Base-by-base conservation (phyloP, 2,329 filamentous ascomycete species). In the Talaromyces sp. region DNA sequence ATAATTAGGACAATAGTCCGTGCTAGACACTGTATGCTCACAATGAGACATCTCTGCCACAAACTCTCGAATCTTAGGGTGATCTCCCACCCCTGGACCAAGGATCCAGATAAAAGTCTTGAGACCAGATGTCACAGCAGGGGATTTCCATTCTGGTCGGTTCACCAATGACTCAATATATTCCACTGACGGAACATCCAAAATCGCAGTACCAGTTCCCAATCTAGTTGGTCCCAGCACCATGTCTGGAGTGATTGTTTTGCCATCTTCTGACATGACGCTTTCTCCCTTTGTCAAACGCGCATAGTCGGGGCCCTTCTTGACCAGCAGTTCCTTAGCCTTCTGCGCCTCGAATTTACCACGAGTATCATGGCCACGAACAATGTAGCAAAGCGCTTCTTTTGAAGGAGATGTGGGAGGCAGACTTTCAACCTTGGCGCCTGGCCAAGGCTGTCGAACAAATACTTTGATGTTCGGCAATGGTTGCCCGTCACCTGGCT, bases 321-420 rank as follows among this genome's bases (percentile, higher is more conserved):
- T 73, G 0, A 97, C 82, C 1, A 87, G 87, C 2, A 91, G 75
- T 24, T 76, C 78, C 55, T 76, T 79, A 0, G 91, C 93, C 52
- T 79, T 83, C 43, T 81, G 69, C 0, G 83, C 75, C 55, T 90
- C 80, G 66, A 99, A 97, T 65, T 88, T 93, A 47, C 94, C 94
- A 49, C 94, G 84, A 49, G 88, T 82, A 33, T 86, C 79, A 57
- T 91, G 85, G 49, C 84, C 85, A 62, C 90, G 89, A 67, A 96
- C 82, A 52, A 99, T 87, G 71, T 99, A 99, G 52, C 88, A 96
- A 62, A 97, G 77, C 5, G 90, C 86, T 42, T 86, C 85, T 24
- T 78, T 77, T 1, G 84, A 84, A 4, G 86, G 87, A 17, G 78
- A 75, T 0, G 90, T 89, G 0, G 78, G 79, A 0, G 94, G 94